phyloP scores from a whole-genome alignment of 2,329 filamentous ascomycete genomes.

The Fonsecaea pugnacius region DNA sequence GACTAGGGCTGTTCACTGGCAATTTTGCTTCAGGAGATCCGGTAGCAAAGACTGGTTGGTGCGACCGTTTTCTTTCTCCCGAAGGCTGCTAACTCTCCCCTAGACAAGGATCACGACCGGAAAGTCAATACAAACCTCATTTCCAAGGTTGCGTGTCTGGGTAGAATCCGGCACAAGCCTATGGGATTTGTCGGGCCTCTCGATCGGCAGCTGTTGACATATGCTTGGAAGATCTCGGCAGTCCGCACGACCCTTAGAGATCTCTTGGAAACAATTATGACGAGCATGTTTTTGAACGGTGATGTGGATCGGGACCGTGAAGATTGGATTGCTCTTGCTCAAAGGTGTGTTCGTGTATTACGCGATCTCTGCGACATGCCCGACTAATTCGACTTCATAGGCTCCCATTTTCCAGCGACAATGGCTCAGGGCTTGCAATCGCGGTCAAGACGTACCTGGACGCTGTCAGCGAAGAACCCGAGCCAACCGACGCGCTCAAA shows the following conservation, averaged over 20 bases:
- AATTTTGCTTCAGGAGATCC: conserved; percentile 59
- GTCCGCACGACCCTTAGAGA: conserved; percentile 81
- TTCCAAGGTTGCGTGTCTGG: conserved; percentile 81
- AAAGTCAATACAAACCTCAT: conserved; percentile 73
- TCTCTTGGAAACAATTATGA: conserved; percentile 79
- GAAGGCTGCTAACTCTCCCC: conserved; percentile 42
- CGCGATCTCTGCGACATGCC: conserved; percentile 14
- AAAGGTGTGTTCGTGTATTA: conserved; percentile 61
- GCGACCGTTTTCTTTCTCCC: neutral
- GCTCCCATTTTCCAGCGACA: conserved; percentile 52
- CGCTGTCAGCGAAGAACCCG: conserved; percentile 39
- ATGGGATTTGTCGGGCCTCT: conserved; percentile 95
- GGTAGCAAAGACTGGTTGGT: conserved; percentile 28
- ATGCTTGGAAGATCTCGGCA: conserved; percentile 79
- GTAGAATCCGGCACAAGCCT: conserved; percentile 77
- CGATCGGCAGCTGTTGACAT: conserved; percentile 84
- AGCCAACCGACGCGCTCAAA: conserved; percentile 30
- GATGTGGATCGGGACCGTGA: conserved; percentile 73
- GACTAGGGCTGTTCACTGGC: conserved; percentile 75
- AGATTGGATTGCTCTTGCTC: conserved; percentile 70
- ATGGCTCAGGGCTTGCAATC: conserved; percentile 54
- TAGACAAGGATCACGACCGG: conserved; percentile 66
- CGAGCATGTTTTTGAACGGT: conserved; percentile 78
- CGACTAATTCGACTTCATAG: conserved; percentile 37
- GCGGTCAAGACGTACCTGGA: conserved; percentile 56